Evolutionary conservation across 1,139 yeast genomes (phyloP), one percentile per base, ranked within the genome.

Genomic region (Blastobotrys indianensis): DNA sequence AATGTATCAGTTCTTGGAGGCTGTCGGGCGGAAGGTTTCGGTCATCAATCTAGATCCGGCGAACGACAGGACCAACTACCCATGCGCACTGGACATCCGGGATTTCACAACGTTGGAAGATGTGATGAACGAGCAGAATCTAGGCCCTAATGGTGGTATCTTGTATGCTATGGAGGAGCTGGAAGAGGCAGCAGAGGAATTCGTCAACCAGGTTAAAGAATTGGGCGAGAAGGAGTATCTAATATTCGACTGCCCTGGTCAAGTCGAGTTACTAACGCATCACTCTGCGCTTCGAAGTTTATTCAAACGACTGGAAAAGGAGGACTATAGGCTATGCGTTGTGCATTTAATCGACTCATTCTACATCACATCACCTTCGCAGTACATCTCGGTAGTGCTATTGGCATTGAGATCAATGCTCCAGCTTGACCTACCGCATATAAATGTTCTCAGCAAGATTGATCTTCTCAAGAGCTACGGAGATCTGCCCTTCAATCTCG

Each of bases 241-340:
- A 30, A 72, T 94, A 5, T 88, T 94, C 66, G 99, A 94, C 64
- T 92, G 97, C 65, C 98, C 99, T 1, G 98, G 97, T 0, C 99
- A 94, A 63, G 92, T 90, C 32, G 99, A 94, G 64, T 74, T 94
- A 28, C 94, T 87, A 65, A 94, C 98, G 1, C 95, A 86, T 60
- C 87, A 87, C 51, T 82, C 90, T 0, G 85, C 95, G 0, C 71
- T 94, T 46, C 81, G 82, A 31, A 74, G 76, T 35, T 82, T 94
- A 2, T 88, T 88, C 54, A 74, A 75, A 54, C 79, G 72, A 50
- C 69, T 94, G 50, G 90, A 74, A 69, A 31, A 31, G 8, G 67
- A 81, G 31, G 87, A 78, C 51, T 70, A 85, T 54, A 72, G 97
- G 44, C 67, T 92, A 11, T 90, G 94, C 55, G 96, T 90, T 32